Conservation (phyloP, 2,329 filamentous ascomycete genomes). For the Penicillium sp. region DNA sequence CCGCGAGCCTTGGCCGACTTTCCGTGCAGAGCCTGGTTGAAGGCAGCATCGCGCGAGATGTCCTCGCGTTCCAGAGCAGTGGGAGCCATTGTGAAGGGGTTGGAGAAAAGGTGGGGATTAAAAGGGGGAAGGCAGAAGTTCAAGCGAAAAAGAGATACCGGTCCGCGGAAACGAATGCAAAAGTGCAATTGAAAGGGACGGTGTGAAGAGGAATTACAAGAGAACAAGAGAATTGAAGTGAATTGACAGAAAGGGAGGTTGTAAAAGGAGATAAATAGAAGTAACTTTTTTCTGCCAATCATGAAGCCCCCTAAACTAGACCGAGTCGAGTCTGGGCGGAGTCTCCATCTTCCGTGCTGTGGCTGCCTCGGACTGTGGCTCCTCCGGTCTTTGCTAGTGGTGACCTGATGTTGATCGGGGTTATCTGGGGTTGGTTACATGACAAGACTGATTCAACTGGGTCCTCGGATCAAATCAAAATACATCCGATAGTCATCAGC, state of each 20-base stretch:
- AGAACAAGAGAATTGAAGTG: not conserved
- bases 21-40: conserved; percentile 84
- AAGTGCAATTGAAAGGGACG: not conserved
- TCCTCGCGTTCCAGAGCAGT: conserved; percentile 71
- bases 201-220: not conserved
- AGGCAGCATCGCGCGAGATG: conserved; percentile 77
- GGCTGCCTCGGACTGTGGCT: conserved; percentile 15
- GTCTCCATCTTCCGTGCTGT: conserved; percentile 14
- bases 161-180: conserved; percentile 4
- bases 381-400: conserved; percentile 8
- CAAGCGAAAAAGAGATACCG: conserved; percentile 7
- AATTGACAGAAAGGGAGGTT: conserved; percentile 8
- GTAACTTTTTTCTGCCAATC: conserved; percentile 24
- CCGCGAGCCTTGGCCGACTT: conserved; percentile 63
- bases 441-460: not conserved
- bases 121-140: conserved; percentile 10
- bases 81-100: conserved; percentile 46
- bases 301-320: conserved; percentile 19
- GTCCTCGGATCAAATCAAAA: not conserved
- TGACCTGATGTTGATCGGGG: conserved; percentile 16
- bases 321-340: not conserved
- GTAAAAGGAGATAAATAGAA: conserved; percentile 19
- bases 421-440: not conserved
- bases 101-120: conserved; percentile 20
- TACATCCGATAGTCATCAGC: not conserved